Conservation (phyloP, 306 rosid genomes). For the Coriaria nepalensis region DNA sequence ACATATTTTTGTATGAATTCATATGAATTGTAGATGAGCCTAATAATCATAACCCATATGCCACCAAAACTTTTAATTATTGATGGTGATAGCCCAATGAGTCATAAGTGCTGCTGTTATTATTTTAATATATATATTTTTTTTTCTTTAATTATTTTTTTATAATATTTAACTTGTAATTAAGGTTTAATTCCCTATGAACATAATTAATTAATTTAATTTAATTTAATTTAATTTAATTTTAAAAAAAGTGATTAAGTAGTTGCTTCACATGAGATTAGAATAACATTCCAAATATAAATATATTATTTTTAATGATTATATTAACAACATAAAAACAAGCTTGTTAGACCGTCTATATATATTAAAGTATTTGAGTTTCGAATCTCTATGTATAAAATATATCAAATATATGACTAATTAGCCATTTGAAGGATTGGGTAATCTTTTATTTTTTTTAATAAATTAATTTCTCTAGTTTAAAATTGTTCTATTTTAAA, state of each 20-base stretch:
- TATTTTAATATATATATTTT: conserved; percentile 11
- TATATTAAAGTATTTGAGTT: too few species aligned
- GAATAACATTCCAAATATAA: too few species aligned
- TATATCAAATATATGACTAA: too few species aligned
- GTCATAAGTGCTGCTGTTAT: not conserved
- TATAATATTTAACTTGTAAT: conserved; percentile 9
- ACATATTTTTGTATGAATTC: conserved; percentile 3
- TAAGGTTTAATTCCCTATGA: conserved; percentile 8
- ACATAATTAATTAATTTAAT: conserved; percentile 13
- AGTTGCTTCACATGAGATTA: not conserved
- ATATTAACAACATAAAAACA: too few species aligned
- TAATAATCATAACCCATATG: conserved; percentile 68
- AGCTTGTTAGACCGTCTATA: too few species aligned
- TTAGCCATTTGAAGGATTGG: too few species aligned
- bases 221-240: too few species aligned
- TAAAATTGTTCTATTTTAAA: not conserved
- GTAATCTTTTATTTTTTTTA: too few species aligned
- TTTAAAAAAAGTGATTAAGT: not conserved
- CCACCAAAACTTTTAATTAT: conserved; percentile 66
- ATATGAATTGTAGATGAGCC: conserved; percentile 47
- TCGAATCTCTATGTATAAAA: too few species aligned
- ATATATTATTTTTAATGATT: too few species aligned
- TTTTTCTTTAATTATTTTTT: not conserved
- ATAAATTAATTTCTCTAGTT: too few species aligned
- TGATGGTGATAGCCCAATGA: conserved; percentile 20